Evolutionary conservation across 176 grass and related monocot species (phyloP), one percentile per base, ranked within the genome.

Genomic region (Guadua angustifolia): DNA sequence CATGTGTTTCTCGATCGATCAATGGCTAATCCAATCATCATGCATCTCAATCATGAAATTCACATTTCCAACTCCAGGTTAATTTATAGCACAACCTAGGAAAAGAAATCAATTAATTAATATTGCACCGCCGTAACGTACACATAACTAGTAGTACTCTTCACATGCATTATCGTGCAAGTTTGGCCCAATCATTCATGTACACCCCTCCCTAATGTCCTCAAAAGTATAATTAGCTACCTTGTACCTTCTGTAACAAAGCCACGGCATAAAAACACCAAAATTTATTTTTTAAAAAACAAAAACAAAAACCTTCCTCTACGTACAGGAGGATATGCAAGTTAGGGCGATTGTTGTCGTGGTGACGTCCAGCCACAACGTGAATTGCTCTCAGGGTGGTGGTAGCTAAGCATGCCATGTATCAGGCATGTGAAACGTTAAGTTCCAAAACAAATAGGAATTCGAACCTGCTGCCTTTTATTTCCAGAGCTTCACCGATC

Each of bases 401-500:
- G 21, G 10, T 50, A 29, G 25, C 60, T 66, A 17, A 10, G 5
- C 24, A 51, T 33, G 42, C 24, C 29, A 59, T 19, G 40, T 57
- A 43, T 10, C n/a, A 15, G 6, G 33, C 12, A 5, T 39, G 14
- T 19, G 40, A 5, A n/a, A n/a, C 55, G 55, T 47, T 39, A 53
- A 69, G 32, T 39, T 74, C 26, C 55, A 75, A 57, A 21, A 42
- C n/a, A 59, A 59, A 22, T 11, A 58, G 9, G 24, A 4, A 71
- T 46, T 36, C 49, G 14, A 32, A 25, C 74, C 4, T 14, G 16
- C 4, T 14, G 16, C 6, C 45, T 52, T 32, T 62, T 90, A 98
- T 86, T 95, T 99, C 96, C 96, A 99, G 2, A 99, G 72, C 86
- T 95, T 95, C 13, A 95, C 93, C 4, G 79, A 95, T 89, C 90